phyloP scores from a whole-genome alignment of 768 basidiomycete species.

The Pulveroboletus sp. region DNA sequence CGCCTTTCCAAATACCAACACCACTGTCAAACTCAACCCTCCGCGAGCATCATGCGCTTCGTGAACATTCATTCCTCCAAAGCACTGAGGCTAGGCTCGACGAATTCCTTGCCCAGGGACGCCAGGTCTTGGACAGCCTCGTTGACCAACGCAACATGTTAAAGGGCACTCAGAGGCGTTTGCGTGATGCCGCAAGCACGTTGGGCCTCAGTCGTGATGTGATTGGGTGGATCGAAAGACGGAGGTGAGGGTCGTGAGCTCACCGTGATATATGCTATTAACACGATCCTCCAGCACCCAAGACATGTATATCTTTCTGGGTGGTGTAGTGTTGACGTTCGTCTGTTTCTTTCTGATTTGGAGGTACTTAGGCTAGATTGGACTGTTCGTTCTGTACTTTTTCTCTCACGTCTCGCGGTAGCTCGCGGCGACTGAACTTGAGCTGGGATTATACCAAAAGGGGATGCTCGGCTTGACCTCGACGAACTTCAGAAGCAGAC shows the following conservation, averaged over 20 bases:
- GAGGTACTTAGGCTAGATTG: conserved; percentile 68
- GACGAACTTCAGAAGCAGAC: background rate
- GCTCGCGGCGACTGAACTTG: background rate
- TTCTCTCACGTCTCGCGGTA: background rate
- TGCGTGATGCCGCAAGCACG: conserved; percentile 90
- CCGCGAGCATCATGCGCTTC: conserved; percentile 75
- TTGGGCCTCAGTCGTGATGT: conserved; percentile 90
- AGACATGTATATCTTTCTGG: conserved; percentile 91
- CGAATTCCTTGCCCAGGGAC: conserved; percentile 87
- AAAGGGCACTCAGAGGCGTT: conserved; percentile 86
- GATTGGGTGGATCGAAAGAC: conserved; percentile 94
- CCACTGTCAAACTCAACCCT: conserved; percentile 48
- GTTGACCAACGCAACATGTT: conserved; percentile 90
- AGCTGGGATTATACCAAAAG: conserved; percentile 12
- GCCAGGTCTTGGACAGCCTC: conserved; percentile 86
- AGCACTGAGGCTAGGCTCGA: conserved; percentile 80
- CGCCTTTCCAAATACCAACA: conserved; percentile 70
- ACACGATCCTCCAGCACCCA: conserved; percentile 59
- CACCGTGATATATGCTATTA: background rate
- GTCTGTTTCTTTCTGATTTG: conserved; percentile 92
- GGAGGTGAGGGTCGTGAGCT: conserved; percentile 53
- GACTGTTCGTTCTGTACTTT: background rate
- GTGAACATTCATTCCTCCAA: conserved; percentile 86
- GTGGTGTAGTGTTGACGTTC: conserved; percentile 81
- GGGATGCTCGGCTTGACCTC: background rate